A percentile compares a stretch with the other conserved stretches of the same genome.
Evolutionary conservation across 495 filamentous ascomycete species (phyloP).

Genomic region (Penicillium desertorum): DNA sequence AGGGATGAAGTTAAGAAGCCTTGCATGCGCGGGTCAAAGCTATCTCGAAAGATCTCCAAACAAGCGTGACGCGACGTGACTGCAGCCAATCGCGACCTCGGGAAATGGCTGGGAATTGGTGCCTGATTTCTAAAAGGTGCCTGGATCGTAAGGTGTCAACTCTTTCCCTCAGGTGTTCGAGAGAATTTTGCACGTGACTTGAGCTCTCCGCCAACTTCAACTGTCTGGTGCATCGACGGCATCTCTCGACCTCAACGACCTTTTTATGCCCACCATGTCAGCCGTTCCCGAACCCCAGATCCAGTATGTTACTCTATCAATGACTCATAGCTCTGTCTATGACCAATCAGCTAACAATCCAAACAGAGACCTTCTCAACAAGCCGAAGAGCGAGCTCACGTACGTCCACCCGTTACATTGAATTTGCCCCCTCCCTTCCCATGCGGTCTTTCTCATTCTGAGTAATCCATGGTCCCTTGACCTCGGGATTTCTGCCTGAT

Average conservation of each 20-base stretch:
- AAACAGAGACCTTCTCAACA: conserved; percentile 72
- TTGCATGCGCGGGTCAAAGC: conserved; percentile 44
- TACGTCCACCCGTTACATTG: conserved; percentile 43
- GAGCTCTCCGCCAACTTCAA: conserved; percentile 7
- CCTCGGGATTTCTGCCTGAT: conserved; percentile 13
- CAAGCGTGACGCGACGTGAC: conserved; percentile 52
- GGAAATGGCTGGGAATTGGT: conserved; percentile 7
- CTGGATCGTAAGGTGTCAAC: neutral
- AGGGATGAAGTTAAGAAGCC: conserved; percentile 32
- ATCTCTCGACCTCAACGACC: neutral
- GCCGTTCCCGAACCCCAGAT: conserved; percentile 63
- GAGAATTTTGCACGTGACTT: neutral
- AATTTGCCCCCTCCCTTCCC: neutral
- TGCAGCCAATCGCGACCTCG: conserved; percentile 39
- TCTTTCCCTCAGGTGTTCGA: neutral
- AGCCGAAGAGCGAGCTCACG: conserved; percentile 79
- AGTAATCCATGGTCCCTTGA: neutral
- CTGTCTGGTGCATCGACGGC: neutral
- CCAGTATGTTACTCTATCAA: conserved; percentile 56
- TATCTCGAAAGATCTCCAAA: conserved; percentile 37
- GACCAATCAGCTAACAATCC: conserved; percentile 15
- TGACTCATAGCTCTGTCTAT: conserved; percentile 17
- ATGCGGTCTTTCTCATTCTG: neutral
- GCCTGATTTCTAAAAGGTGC: neutral
- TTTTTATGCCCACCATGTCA: conserved; percentile 53